Conservation (phyloP, 73 alveolate genomes). For the Effrenium voratum region DNA sequence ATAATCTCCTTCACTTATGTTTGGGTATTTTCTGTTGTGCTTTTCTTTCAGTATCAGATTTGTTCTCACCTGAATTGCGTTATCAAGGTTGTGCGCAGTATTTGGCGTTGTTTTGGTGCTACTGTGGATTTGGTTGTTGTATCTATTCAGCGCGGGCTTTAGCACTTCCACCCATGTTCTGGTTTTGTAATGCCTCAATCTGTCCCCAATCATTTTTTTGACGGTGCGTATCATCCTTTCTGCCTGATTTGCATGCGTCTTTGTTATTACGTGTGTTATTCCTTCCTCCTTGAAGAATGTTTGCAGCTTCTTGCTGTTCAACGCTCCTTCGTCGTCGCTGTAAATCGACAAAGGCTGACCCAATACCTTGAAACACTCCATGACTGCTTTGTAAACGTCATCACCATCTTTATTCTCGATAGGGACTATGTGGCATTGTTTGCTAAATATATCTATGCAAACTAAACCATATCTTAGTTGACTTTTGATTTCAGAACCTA, state of each 20-base stretch:
- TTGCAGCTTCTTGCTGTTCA: slow-evolving; percentile 17
- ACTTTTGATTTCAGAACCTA: slow-evolving; percentile 20
- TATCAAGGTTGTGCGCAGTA: slow-evolving; percentile 51
- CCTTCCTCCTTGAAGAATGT: not conserved
- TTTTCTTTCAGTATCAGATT: slow-evolving; percentile 34
- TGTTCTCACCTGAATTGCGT: slow-evolving; percentile 15
- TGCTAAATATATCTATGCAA: slow-evolving; percentile 28
- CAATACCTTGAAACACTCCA: slow-evolving; percentile 39
- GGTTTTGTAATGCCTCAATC: slow-evolving; percentile 38
- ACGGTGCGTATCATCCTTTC: slow-evolving; percentile 35
- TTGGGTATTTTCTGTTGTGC: slow-evolving; percentile 51
- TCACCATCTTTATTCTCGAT: not conserved
- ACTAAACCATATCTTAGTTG: slow-evolving; percentile 46
- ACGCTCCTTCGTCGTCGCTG: slow-evolving; percentile 44
- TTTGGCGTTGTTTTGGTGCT: slow-evolving; percentile 32
- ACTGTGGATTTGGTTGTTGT: not conserved
- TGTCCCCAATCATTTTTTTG: slow-evolving; percentile 27
- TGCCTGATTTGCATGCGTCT: slow-evolving; percentile 67
- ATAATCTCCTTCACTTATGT: slow-evolving; percentile 43
- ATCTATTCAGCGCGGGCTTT: slow-evolving; percentile 28
- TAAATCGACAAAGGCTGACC: slow-evolving; percentile 27
- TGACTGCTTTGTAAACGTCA: slow-evolving; percentile 5
- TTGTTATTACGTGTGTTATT: slow-evolving; percentile 27
- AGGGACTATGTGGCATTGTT: slow-evolving; percentile 21
- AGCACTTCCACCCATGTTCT: slow-evolving; percentile 66